Percentiles rank a stretch among this genome's conserved stretches.
Evolutionary conservation across 2,329 filamentous ascomycete species (phyloP).

Genomic region (Hawksworthiomyces lignivorus): DNA sequence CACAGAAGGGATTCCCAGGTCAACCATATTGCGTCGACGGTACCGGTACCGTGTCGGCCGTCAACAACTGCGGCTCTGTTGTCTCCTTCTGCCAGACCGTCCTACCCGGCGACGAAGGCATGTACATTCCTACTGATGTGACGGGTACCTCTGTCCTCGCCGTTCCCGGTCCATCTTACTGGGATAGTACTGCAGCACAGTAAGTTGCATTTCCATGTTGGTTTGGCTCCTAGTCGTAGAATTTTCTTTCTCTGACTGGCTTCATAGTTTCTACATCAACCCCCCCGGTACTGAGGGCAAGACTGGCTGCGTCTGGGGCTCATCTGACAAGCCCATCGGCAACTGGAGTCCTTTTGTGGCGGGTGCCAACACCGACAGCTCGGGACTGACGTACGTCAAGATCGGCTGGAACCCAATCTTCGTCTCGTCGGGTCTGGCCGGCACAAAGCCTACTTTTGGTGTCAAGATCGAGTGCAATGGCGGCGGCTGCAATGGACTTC

Average conservation of each 20-base stretch:
- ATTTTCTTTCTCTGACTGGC: not conserved
- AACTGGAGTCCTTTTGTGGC: conserved; percentile 75
- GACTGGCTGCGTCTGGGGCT: conserved; percentile 67
- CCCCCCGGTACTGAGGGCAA: conserved; percentile 54
- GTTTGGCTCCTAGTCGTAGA: too few species aligned
- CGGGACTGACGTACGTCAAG: conserved; percentile 65
- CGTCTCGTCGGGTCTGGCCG: conserved; percentile 45
- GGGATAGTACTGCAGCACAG: conserved; percentile 67
- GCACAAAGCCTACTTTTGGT: conserved; percentile 56
- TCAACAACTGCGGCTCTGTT: conserved; percentile 55
- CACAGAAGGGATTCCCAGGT: conserved; percentile 61
- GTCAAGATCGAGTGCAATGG: conserved; percentile 63
- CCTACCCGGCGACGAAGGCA: conserved; percentile 70
- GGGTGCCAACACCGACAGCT: conserved; percentile 60
- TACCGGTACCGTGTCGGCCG: conserved; percentile 54
- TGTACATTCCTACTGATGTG: conserved; percentile 73
- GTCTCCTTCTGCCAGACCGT: conserved; percentile 76
- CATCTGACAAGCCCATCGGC: conserved; percentile 51
- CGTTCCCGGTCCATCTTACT: conserved; percentile 63
- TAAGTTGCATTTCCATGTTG: conserved; percentile 34
- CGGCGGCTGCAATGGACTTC: conserved; percentile 62
- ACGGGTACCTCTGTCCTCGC: conserved; percentile 50
- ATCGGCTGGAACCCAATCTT: conserved; percentile 74
- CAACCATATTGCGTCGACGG: conserved; percentile 64
- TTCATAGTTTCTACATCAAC: conserved; percentile 65